Evolutionary conservation across 2,329 filamentous ascomycete genomes (phyloP).

Genomic region (Lachnellula subtilissima): DNA sequence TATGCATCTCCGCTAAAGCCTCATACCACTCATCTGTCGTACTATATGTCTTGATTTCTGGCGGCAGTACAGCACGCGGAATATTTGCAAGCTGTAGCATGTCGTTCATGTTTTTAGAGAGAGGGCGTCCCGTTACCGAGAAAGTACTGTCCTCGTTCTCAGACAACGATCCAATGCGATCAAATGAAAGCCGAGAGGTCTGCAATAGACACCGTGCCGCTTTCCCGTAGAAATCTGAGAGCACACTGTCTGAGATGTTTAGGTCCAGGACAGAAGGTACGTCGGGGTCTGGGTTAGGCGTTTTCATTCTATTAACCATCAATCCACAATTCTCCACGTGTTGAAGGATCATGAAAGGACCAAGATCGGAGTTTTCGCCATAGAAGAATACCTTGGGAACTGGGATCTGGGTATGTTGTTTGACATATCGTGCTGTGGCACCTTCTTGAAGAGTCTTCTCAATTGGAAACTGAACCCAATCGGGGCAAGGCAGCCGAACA

Average conservation of each 20-base stretch:
- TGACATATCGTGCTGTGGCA: conserved; percentile 16
- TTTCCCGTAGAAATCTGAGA: conserved; percentile 6
- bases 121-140: too few relatives aligned
- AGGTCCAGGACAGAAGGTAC: conserved; percentile 28
- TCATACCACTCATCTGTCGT: too few relatives aligned
- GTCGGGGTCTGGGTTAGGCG: conserved; percentile 25
- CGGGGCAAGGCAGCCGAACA: conserved; percentile 12
- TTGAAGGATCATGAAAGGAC: too few relatives aligned
- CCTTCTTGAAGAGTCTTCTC: conserved; percentile 15
- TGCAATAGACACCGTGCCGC: conserved; percentile 1
- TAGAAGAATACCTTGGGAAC: too few relatives aligned
- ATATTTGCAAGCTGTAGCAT: too few relatives aligned
- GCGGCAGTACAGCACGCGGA: too few relatives aligned
- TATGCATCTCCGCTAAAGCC: too few relatives aligned
- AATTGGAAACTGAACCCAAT: conserved; percentile 11
- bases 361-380: too few relatives aligned
- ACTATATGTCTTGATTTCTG: too few relatives aligned
- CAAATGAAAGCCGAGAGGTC: conserved; percentile 3
- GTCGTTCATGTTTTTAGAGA: too few relatives aligned
- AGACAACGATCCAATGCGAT: conserved; percentile 1
- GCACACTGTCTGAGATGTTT: conserved; percentile 8
- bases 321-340: conserved; percentile 10
- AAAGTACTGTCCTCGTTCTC: too few relatives aligned
- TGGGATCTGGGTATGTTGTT: too few relatives aligned
- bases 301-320: conserved; percentile 31